Percentiles rank a stretch among this genome's conserved stretches.
Conservation (phyloP, 2,329 filamentous ascomycete species). For the Fusarium brachygibbosum region DNA sequence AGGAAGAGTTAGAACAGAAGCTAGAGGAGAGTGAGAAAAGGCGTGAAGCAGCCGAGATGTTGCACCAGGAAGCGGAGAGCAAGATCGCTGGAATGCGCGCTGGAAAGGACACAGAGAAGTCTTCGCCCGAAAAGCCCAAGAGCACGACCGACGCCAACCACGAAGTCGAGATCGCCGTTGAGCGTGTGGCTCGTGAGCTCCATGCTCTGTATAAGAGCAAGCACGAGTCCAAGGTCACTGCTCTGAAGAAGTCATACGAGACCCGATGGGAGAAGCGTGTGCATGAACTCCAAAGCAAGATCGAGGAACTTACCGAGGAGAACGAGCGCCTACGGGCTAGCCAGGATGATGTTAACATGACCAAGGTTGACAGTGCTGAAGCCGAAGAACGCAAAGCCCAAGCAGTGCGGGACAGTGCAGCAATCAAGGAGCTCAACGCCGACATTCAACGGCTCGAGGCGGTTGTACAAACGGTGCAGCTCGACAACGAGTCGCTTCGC, state of each 20-base stretch:
- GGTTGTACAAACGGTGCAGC: slow-evolving; percentile 76
- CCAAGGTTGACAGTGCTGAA: slow-evolving; percentile 63
- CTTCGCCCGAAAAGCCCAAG: slow-evolving; percentile 57
- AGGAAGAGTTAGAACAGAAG: slow-evolving; percentile 81
- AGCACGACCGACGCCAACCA: slow-evolving; percentile 54
- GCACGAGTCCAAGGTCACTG: slow-evolving; percentile 95
- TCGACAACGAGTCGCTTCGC: slow-evolving; percentile 76
- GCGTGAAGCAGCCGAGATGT: slow-evolving; percentile 78
- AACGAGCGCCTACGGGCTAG: slow-evolving; percentile 79
- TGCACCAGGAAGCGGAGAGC: slow-evolving; percentile 81
- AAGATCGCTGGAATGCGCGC: slow-evolving; percentile 81
- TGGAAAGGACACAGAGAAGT: slow-evolving; percentile 62
- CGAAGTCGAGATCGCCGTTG: slow-evolving; percentile 87
- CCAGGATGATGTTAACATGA: slow-evolving; percentile 76
- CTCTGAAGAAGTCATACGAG: slow-evolving; percentile 88
- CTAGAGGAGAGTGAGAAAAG: slow-evolving; percentile 83
- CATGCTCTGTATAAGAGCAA: slow-evolving; percentile 96
- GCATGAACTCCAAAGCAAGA: slow-evolving; percentile 78
- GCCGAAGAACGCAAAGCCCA: slow-evolving; percentile 66
- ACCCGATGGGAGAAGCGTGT: slow-evolving; percentile 90
- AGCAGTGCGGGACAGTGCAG: slow-evolving; percentile 75
- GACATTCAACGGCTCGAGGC: slow-evolving; percentile 81
- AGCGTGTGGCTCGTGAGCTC: slow-evolving; percentile 93
- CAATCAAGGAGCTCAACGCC: slow-evolving; percentile 78
- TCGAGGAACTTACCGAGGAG: slow-evolving; percentile 78